phyloP scores from a whole-genome alignment of 805 yeast species.

The Monosporozyma solicola region DNA sequence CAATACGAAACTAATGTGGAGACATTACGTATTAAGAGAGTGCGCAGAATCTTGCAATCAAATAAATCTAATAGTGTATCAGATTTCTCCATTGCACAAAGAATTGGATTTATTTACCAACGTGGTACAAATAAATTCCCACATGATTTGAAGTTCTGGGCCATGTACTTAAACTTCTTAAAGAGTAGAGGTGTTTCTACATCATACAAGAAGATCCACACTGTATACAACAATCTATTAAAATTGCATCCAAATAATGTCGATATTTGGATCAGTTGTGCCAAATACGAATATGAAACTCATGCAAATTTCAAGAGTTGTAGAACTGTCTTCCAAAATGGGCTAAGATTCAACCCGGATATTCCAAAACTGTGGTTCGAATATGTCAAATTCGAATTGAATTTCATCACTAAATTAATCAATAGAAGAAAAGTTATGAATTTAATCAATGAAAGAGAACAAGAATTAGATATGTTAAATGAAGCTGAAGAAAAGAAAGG shows the following conservation, averaged over 20 bases:
- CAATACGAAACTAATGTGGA: constrained; percentile 77
- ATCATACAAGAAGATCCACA: constrained; percentile 62
- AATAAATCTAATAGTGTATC: constrained; percentile 59
- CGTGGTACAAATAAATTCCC: constrained; percentile 78
- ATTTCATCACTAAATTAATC: constrained; percentile 73
- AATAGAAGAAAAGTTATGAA: constrained; percentile 79
- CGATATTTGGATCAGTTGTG: constrained; percentile 90
- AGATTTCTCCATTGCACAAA: constrained; percentile 79
- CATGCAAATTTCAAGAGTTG: constrained; percentile 87
- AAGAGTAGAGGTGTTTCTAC: constrained; percentile 44
- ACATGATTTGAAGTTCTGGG: constrained; percentile 70
- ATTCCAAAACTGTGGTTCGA: constrained; percentile 68
- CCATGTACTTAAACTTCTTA: constrained; percentile 59
- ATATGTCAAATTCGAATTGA: constrained; percentile 80
- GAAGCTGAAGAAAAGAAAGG: constrained; percentile 25
- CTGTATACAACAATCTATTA: constrained; percentile 66
- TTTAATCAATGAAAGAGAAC: constrained; percentile 64
- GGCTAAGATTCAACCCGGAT: constrained; percentile 73
- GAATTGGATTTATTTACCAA: constrained; percentile 75
- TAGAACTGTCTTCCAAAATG: constrained; percentile 75
- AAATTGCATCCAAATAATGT: constrained; percentile 87
- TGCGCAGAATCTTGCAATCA: constrained; percentile 47
- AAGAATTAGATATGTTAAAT: constrained; percentile 39
- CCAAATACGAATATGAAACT: constrained; percentile 83
- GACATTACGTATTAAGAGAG: constrained; percentile 63